These are phyloP conservation scores for Pisolithus albus DNA, from an alignment of 768 basidiomycete genomes.

Conservation along the genomic window DNA sequence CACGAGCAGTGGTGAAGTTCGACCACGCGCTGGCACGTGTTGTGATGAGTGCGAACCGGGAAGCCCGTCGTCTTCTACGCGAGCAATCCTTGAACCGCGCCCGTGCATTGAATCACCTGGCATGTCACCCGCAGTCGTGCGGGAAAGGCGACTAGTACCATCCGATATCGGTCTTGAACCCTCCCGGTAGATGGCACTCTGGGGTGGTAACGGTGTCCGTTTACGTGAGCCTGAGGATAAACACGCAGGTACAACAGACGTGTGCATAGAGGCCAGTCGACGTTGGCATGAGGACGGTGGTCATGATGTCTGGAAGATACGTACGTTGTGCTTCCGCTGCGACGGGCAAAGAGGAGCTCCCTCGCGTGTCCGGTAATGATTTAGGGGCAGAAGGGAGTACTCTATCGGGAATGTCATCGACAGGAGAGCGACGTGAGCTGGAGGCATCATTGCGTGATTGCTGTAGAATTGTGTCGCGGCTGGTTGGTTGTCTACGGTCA, in stretches of 20 bases:
- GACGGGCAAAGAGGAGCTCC: slow-evolving; percentile 14
- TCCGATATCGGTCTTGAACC: slow-evolving; percentile 10
- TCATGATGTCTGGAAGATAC: slow-evolving; percentile 26
- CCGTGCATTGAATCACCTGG: background rate
- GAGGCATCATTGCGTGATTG: slow-evolving; percentile 15
- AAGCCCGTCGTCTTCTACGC: background rate
- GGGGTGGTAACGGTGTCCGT: slow-evolving; percentile 32
- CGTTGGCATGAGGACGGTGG: slow-evolving; percentile 23
- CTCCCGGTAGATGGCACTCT: slow-evolving; percentile 26
- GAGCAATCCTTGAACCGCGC: background rate
- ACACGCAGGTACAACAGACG: slow-evolving; percentile 12
- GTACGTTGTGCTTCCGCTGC: slow-evolving; percentile 31
- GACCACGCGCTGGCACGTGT: slow-evolving; percentile 5
- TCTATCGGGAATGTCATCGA: slow-evolving; percentile 6
- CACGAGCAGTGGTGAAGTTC: slow-evolving; percentile 9
- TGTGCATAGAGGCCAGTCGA: slow-evolving; percentile 18
- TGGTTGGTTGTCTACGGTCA: slow-evolving; percentile 8
- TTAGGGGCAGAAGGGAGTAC: background rate
- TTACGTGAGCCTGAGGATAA: slow-evolving; percentile 27
- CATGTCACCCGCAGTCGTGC: background rate
- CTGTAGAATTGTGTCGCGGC: slow-evolving; percentile 11
- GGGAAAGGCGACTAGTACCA: slow-evolving; percentile 6
- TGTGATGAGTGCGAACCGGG: background rate
- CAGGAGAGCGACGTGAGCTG: slow-evolving; percentile 6
- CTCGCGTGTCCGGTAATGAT: slow-evolving; percentile 7